phyloP scores from a whole-genome alignment of 192 early-diverging fungal species.

The Phycomyces blakesleeanus region DNA sequence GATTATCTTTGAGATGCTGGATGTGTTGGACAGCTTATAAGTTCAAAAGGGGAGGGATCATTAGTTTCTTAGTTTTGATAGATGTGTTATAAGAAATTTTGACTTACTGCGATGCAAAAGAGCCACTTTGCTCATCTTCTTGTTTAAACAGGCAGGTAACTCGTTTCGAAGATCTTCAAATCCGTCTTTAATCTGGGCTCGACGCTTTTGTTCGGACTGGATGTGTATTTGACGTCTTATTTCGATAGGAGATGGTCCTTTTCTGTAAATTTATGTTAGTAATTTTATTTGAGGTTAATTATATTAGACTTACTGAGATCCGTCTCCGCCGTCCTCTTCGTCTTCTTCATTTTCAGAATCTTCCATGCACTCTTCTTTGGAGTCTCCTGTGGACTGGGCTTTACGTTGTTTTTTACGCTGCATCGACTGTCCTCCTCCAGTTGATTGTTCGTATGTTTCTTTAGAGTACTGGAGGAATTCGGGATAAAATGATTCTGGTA shows the following conservation, averaged over 20 bases:
- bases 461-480: slow-evolving; percentile 36
- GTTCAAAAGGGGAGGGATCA: background rate
- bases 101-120: slow-evolving; percentile 35
- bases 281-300: background rate
- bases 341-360: slow-evolving; percentile 1
- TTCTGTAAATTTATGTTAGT: background rate
- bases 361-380: slow-evolving; percentile 6
- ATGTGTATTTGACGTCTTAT: slow-evolving; percentile 35
- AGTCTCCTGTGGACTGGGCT: background rate
- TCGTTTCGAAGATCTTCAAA: slow-evolving; percentile 37
- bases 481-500: slow-evolving; percentile 34
- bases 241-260: background rate
- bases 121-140: slow-evolving; percentile 39
- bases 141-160: slow-evolving; percentile 34
- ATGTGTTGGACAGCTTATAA: slow-evolving; percentile 40
- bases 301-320: background rate
- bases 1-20: slow-evolving; percentile 40
- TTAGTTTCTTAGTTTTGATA: too few relatives aligned
- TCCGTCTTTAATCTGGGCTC: slow-evolving; percentile 38
- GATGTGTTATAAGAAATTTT: background rate
- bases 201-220: slow-evolving; percentile 36
- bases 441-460: slow-evolving; percentile 33
- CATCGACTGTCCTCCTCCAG: slow-evolving; percentile 3
- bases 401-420: slow-evolving; percentile 18
- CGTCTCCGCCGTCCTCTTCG: background rate